A percentile compares a stretch with the other conserved stretches of the same genome.
phyloP scores from a whole-genome alignment of 1,284 basidiomycete genomes.

The Apiotrichum akiyoshidainum region DNA sequence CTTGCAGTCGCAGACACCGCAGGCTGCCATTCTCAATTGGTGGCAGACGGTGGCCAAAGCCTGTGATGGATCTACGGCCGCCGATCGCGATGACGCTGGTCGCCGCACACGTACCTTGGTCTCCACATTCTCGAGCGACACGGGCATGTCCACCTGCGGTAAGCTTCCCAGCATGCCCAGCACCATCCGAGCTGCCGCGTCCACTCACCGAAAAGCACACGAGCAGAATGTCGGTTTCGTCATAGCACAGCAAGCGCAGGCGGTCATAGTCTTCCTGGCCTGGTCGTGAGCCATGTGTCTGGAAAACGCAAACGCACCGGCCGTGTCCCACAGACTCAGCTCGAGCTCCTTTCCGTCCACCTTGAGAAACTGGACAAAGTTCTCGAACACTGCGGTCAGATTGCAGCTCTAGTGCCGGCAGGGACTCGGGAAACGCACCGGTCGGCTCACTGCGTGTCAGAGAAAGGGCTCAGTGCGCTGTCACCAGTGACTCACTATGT shows the following conservation, averaged over 20 bases:
- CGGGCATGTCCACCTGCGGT: constrained; percentile 77
- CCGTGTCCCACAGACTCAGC: constrained; percentile 93
- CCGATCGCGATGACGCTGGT: too few species aligned
- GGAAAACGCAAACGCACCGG: constrained; percentile 58
- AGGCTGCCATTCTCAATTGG: too few species aligned
- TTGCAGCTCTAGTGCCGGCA: neutral
- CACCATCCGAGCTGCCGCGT: neutral
- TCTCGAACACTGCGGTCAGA: constrained; percentile 64
- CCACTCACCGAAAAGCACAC: constrained; percentile 79
- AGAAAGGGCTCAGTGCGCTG: neutral
- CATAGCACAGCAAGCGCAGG: constrained; percentile 83
- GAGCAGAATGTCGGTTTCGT: constrained; percentile 92
- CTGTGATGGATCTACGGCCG: too few species aligned
- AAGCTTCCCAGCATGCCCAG: neutral
- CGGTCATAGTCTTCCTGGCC: constrained; percentile 96
- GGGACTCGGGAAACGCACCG: constrained; percentile 42
- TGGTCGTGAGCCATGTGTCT: constrained; percentile 40
- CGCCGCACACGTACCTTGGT: constrained; percentile 61
- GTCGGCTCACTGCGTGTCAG: constrained; percentile 68
- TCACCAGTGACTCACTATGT: constrained; percentile 31
- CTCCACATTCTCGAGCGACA: constrained; percentile 86
- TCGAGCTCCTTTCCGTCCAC: constrained; percentile 82
- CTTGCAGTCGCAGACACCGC: neutral
- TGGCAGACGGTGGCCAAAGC: too few species aligned
- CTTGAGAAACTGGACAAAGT: constrained; percentile 80